phyloP scores from a whole-genome alignment of 441 rosid species.

The Melastoma candidum region DNA sequence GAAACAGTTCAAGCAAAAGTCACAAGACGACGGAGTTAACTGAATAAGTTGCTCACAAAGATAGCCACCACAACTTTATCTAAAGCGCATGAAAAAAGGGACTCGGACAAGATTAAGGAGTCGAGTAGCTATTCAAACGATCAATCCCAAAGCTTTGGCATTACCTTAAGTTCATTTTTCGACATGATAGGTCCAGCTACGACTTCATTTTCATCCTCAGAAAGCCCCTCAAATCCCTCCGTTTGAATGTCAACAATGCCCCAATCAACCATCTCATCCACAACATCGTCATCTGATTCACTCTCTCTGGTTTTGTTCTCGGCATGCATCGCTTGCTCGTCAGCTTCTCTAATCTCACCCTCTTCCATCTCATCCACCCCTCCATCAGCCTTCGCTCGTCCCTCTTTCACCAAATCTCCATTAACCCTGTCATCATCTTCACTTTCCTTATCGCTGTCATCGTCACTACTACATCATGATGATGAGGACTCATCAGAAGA shows the following conservation, averaged over 20 bases:
- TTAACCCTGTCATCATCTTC: slow-evolving; percentile 17
- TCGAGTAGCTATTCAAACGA: not conserved
- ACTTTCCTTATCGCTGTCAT: slow-evolving; percentile 13
- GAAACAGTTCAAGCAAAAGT: no score
- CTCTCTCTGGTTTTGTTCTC: slow-evolving; percentile 9
- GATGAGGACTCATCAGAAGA: slow-evolving; percentile 14
- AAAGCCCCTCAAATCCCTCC: slow-evolving; percentile 20
- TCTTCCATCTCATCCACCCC: slow-evolving; percentile 46
- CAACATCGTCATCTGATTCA: slow-evolving; percentile 8
- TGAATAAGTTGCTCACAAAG: no score
- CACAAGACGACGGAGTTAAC: no score
- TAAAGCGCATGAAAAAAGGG: no score
- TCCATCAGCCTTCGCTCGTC: slow-evolving; percentile 12
- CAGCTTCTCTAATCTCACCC: slow-evolving; percentile 62
- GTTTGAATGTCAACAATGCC: slow-evolving; percentile 29
- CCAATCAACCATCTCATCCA: slow-evolving; percentile 37
- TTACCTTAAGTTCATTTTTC: slow-evolving; percentile 80
- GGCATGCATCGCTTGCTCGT: slow-evolving; percentile 22
- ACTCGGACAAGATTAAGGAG: not conserved
- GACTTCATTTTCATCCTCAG: slow-evolving; percentile 30
- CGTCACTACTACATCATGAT: slow-evolving; percentile 3
- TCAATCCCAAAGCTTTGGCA: not conserved
- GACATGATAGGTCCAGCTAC: slow-evolving; percentile 56
- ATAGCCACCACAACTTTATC: no score
- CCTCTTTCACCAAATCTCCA: slow-evolving; percentile 18